Base-by-base conservation (phyloP, 805 yeast genomes). In the Torulaspora franciscae region DNA sequence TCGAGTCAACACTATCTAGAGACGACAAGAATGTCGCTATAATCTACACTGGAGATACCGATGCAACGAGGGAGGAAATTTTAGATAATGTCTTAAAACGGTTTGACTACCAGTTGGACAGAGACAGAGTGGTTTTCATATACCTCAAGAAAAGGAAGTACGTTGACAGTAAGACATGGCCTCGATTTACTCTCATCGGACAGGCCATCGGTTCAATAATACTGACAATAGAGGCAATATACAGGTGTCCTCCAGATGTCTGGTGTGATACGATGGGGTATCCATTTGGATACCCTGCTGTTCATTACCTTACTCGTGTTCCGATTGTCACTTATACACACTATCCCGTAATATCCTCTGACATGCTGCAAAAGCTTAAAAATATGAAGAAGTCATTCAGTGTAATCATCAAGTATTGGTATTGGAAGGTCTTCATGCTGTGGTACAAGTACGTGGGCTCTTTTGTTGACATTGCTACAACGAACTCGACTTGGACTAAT, bases 221-320 rank as follows among this genome's bases (percentile, higher is more conserved):
- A 10, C 68, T 93, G 29, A 77, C 85, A 1, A 64, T 79, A 42
- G 90, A 85, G 59, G 95, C 95, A 0, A 64, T 89, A 48, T 65
- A 68, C 46, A 74, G 74, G 53, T 72, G 86, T 32, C 67, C 79
- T 6, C 97, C 98, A 0, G 98, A 93, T 62, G 73, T 88, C n/a
- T 88, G 89, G 79, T 74, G 93, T 28, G 99, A 93, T 59, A 90
- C 99, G 1, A 83, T 88, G 76, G 99, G 99, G 0, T 80, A 85
- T 43, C 97, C 99, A 3, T 93, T 91, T 46, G 69, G 83, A 19
- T 91, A 89, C 63, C 85, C 87, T 1, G 59, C 83, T 17, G 79
- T 85, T 0, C 63, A 74, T 17, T 59, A 69, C 51, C 65, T 79
- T 37, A 71, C 85, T 29, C 73, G 75, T 48, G 69, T 88, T 24